Evolutionary conservation across 2,329 filamentous ascomycete genomes (phyloP).

Genomic region (Colletotrichum theobromicola): DNA sequence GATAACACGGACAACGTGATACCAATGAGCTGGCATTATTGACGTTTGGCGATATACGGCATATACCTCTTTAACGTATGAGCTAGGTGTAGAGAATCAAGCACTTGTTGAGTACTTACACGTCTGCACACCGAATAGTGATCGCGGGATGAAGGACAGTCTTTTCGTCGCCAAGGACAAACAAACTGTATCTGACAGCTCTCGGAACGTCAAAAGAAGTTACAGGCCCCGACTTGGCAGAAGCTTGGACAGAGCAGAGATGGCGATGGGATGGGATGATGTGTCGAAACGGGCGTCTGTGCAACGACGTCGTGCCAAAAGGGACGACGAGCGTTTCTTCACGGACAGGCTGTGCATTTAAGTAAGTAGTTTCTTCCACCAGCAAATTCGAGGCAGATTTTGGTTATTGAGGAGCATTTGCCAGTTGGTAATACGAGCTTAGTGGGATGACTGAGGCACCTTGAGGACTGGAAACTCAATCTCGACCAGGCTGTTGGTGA

Average conservation of each 20-base stretch:
- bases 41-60: conserved; percentile 1
- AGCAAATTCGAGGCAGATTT: neutral
- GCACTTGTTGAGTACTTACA: neutral
- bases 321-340: neutral
- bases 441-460: neutral
- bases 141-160: neutral
- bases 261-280: neutral
- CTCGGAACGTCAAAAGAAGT: neutral
- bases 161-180: neutral
- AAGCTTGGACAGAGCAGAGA: neutral
- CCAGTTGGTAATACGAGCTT: neutral
- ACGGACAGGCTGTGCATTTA: neutral
- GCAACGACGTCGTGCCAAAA: neutral
- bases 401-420: neutral
- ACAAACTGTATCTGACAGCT: neutral
- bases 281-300: neutral
- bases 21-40: conserved; percentile 20
- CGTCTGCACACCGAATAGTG: neutral
- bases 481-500: neutral
- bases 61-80: neutral
- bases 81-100: conserved; percentile 5
- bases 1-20: neutral
- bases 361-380: neutral
- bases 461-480: neutral
- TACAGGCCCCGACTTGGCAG: neutral